These are phyloP conservation scores for Pyricularia pennisetigena DNA, from an alignment of 2,329 filamentous ascomycete genomes.

Conservation along the genomic window DNA sequence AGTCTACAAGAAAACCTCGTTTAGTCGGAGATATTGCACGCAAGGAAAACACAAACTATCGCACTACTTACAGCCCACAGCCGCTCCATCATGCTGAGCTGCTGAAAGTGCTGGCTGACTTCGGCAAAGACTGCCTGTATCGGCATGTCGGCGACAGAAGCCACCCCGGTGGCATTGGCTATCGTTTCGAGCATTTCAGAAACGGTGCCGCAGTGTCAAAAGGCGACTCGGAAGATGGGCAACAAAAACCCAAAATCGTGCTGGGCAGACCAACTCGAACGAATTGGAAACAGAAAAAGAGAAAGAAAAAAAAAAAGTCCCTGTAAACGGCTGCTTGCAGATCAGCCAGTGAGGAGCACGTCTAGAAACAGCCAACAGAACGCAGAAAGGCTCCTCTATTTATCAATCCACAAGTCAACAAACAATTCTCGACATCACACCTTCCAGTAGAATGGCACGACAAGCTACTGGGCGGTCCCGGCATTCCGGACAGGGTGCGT, in stretches of 20 bases:
- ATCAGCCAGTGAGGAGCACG: background rate
- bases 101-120: slow-evolving; percentile 64
- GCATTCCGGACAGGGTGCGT: background rate
- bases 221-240: background rate
- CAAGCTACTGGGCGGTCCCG: background rate
- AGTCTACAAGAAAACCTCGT: slow-evolving; percentile 31
- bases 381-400: background rate
- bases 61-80: slow-evolving; percentile 63
- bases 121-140: slow-evolving; percentile 44
- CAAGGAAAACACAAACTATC: background rate
- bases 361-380: background rate
- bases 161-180: slow-evolving; percentile 2
- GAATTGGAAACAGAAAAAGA: background rate
- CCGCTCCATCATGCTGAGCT: slow-evolving; percentile 78
- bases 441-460: background rate
- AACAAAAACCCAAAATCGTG: background rate
- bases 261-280: background rate
- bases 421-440: background rate
- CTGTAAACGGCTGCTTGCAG: background rate
- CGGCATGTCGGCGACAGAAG: background rate
- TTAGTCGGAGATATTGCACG: background rate
- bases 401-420: background rate
- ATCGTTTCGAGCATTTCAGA: background rate
- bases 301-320: background rate
- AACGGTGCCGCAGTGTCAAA: background rate